Percentiles rank a stretch among this genome's conserved stretches.
These are phyloP conservation scores for Nicotiana rustica DNA, from an alignment of 305 asterid genomes.

Conservation along the genomic window DNA sequence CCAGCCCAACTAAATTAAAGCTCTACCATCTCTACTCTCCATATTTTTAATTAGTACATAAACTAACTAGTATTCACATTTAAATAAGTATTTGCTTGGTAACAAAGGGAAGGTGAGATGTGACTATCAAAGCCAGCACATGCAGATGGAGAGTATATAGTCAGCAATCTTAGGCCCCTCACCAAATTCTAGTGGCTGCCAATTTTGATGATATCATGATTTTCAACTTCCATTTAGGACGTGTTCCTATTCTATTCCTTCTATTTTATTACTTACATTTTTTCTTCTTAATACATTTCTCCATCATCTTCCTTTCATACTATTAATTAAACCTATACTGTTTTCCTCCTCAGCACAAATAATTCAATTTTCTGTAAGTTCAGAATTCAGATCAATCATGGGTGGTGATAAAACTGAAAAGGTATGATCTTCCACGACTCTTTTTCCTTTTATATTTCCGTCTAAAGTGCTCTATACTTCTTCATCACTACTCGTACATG, in stretches of 20 bases:
- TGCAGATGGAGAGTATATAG: slow-evolving; percentile 1
- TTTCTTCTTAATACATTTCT: not conserved
- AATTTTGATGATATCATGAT: slow-evolving; percentile 14
- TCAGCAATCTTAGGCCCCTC: slow-evolving; percentile 18
- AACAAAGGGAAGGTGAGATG: slow-evolving; percentile 46
- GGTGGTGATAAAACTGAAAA: slow-evolving; percentile 6
- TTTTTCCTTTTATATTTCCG: too few relatives aligned
- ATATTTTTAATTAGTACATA: not conserved
- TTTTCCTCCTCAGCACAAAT: not conserved
- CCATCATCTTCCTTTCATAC: not conserved
- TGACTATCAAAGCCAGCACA: slow-evolving; percentile 49
- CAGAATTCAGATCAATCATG: not conserved
- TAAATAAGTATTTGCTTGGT: not conserved
- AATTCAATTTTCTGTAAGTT: not conserved
- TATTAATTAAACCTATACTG: not conserved
- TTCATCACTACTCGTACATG: too few relatives aligned
- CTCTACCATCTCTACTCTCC: not conserved
- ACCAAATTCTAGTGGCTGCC: not conserved
- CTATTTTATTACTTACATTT: not conserved
- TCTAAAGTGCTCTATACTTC: too few relatives aligned
- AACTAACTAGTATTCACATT: too few relatives aligned
- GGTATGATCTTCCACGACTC: not conserved
- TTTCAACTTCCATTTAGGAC: not conserved
- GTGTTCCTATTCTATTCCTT: not conserved
- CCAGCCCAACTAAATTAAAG: not conserved